Conservation (phyloP, 202 grass and related monocot genomes). For the Carex arenaria region DNA sequence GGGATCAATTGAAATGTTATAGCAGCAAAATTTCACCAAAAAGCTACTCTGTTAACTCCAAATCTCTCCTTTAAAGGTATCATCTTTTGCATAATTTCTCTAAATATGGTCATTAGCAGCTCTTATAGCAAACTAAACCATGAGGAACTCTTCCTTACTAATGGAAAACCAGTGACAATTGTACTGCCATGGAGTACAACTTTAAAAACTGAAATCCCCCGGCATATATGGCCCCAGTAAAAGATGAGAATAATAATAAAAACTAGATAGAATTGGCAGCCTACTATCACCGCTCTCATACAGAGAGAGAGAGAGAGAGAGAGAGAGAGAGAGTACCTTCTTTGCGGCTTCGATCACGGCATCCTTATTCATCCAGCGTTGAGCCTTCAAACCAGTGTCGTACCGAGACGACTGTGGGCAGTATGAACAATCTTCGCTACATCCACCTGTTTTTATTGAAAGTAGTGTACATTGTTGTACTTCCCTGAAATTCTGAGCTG, state of each 20-base stretch:
- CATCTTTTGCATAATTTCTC: neutral
- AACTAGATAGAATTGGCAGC: neutral
- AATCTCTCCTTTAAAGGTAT: neutral
- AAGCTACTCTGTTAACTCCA: neutral
- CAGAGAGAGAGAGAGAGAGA: neutral
- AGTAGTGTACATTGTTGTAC: slow-evolving; percentile 97
- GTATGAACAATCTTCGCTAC: slow-evolving; percentile 97
- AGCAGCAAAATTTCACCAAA: neutral
- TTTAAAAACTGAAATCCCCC: neutral
- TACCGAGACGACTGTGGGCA: slow-evolving; percentile 96
- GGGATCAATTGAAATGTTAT: neutral
- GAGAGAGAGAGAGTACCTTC: slow-evolving; percentile 39
- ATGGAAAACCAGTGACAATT: neutral
- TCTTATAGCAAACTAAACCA: neutral
- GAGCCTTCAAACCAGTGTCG: slow-evolving; percentile 79
- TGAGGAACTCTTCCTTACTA: neutral
- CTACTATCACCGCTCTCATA: neutral
- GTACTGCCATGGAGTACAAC: neutral
- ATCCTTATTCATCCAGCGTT: slow-evolving; percentile 92
- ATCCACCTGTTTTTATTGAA: slow-evolving; percentile 98
- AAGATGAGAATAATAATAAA: neutral
- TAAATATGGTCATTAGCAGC: neutral
- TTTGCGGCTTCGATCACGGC: slow-evolving; percentile 76
- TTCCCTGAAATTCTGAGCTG: slow-evolving; percentile 85
- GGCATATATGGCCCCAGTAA: neutral